phyloP scores from a whole-genome alignment of 2,329 filamentous ascomycete species.

The Sporothrix brunneoviolacea region DNA sequence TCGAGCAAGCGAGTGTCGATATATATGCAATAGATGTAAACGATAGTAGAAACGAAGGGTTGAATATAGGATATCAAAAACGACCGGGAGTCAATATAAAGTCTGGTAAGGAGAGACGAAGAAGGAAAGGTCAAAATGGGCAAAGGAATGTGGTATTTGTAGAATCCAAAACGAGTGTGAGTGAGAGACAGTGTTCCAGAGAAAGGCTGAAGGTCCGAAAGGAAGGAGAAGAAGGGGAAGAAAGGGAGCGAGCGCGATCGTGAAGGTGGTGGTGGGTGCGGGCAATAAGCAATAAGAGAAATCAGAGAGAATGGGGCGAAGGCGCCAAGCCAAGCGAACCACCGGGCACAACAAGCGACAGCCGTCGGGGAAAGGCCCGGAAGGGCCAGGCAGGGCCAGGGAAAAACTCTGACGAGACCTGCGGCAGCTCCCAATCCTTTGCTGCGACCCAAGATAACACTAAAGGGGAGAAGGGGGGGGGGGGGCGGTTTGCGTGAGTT shows the following conservation, averaged over 20 bases:
- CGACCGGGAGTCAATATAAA: neutral
- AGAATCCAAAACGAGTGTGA: constrained; percentile 4
- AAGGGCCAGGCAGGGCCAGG: no score
- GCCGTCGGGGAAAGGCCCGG: no score
- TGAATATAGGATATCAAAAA: neutral
- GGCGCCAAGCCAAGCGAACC: no score
- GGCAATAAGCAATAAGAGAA: neutral
- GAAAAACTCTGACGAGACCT: neutral
- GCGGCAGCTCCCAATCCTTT: neutral
- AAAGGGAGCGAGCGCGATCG: constrained; percentile 1
- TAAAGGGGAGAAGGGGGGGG: neutral
- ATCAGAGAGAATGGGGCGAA: neutral
- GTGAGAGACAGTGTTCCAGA: constrained; percentile 5
- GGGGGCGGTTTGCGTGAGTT: neutral
- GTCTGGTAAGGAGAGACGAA: neutral
- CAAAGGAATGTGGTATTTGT: constrained; percentile 8
- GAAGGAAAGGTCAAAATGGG: constrained; percentile 1
- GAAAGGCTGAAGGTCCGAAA: constrained; percentile 10
- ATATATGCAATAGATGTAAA: constrained; percentile 2
- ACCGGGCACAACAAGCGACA: no score
- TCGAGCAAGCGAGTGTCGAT: constrained; percentile 9
- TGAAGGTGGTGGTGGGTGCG: neutral
- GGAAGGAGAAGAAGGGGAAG: constrained; percentile 5
- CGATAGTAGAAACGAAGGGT: neutral
- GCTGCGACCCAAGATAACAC: neutral